phyloP scores from a whole-genome alignment of 2,329 filamentous ascomycete genomes.

The Dothideomycetidae sp. region DNA sequence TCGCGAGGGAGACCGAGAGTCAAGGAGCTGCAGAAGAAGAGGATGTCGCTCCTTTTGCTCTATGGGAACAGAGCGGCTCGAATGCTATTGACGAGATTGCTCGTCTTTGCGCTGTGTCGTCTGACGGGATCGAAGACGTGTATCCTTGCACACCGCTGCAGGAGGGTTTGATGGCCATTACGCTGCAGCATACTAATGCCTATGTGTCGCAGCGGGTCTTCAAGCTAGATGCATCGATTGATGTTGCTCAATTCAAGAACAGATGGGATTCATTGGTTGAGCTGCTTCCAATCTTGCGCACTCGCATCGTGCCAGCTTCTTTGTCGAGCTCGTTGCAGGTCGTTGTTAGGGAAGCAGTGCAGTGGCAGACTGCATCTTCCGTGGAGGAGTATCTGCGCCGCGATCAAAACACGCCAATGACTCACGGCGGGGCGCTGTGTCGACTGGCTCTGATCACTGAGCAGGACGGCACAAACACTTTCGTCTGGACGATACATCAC shows the following conservation, averaged over 20 bases:
- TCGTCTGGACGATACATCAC: slow-evolving; percentile 5
- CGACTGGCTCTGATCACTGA: neutral
- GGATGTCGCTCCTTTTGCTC: neutral
- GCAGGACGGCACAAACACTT: neutral
- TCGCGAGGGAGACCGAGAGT: slow-evolving; percentile 4
- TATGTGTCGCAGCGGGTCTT: neutral
- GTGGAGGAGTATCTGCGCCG: neutral
- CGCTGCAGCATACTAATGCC: neutral
- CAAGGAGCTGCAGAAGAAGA: neutral
- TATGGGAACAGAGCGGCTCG: too few species aligned
- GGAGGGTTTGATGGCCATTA: slow-evolving; percentile 1
- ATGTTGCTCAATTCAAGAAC: neutral
- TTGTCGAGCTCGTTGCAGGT: neutral
- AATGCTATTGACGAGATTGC: neutral
- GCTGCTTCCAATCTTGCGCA: neutral
- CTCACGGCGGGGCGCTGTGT: neutral
- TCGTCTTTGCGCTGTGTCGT: neutral
- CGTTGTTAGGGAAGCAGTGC: neutral
- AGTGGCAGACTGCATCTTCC: neutral
- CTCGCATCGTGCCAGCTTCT: slow-evolving; percentile 1
- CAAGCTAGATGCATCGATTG: neutral
- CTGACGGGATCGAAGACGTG: neutral
- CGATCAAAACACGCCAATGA: neutral
- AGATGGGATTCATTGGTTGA: neutral
- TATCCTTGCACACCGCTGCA: slow-evolving; percentile 6